phyloP scores from a whole-genome alignment of 1,284 basidiomycete species.

The Fomitiporia mediterranea region DNA sequence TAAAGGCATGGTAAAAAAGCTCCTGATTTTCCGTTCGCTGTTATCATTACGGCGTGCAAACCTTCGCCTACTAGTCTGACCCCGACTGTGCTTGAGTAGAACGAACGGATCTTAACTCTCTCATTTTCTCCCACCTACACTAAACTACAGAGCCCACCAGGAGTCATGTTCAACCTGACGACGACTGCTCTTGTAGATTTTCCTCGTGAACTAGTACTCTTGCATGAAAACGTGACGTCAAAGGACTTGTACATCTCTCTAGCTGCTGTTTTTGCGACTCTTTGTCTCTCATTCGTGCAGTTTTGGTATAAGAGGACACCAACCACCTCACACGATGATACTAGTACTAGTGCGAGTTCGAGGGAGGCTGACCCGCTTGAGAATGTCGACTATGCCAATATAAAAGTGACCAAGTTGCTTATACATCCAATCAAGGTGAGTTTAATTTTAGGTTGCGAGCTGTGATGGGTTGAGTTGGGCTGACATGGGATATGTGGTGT shows the following conservation, averaged over 20 bases:
- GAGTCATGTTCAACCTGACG: constrained; percentile 5
- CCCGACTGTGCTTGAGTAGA: too few relatives aligned
- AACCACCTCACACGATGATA: background rate
- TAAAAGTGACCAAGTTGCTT: constrained; percentile 49
- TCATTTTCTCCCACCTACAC: too few relatives aligned
- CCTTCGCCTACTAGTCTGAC: too few relatives aligned
- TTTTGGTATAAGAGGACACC: background rate
- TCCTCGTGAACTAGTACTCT: background rate
- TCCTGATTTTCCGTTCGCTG: too few relatives aligned
- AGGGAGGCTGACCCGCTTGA: constrained; percentile 1
- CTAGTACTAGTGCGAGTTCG: background rate
- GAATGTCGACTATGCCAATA: constrained; percentile 9
- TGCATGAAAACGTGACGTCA: background rate
- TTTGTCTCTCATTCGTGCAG: background rate
- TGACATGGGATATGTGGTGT: background rate
- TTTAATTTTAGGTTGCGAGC: constrained; percentile 1
- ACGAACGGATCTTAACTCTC: too few relatives aligned
- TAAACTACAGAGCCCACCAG: too few relatives aligned
- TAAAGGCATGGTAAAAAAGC: too few relatives aligned
- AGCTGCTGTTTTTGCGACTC: background rate
- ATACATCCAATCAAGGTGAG: constrained; percentile 65
- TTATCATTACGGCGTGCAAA: too few relatives aligned
- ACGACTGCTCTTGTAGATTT: background rate
- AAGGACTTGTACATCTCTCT: constrained; percentile 1
- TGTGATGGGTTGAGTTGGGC: background rate